These are phyloP conservation scores for Capronia coronata DNA, from an alignment of 2,329 filamentous ascomycete species.

Conservation along the genomic window DNA sequence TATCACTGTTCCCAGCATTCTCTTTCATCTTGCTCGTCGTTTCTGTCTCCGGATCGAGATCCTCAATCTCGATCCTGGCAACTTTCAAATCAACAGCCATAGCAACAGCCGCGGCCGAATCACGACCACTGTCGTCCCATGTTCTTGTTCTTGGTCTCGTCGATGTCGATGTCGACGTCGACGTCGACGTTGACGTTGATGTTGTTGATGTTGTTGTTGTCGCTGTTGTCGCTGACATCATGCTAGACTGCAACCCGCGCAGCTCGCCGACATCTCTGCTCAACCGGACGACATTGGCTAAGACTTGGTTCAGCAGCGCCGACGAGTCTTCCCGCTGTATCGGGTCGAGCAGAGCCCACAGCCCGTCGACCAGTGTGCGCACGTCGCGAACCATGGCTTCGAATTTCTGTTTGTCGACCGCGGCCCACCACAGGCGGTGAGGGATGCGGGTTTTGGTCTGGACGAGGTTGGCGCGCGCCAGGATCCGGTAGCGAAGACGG, in stretches of 20 bases:
- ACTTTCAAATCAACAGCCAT: background rate
- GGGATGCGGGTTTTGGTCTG: background rate
- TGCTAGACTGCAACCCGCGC: background rate
- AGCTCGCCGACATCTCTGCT: background rate
- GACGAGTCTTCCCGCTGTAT: background rate
- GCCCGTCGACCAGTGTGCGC: background rate
- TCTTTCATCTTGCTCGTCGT: background rate
- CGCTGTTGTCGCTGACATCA: no score
- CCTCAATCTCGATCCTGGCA: background rate
- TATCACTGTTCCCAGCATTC: no score
- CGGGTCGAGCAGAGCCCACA: conserved; percentile 1
- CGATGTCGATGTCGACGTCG: no score
- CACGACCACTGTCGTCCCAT: no score
- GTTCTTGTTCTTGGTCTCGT: no score
- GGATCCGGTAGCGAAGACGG: background rate
- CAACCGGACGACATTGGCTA: background rate
- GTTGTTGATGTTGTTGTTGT: no score
- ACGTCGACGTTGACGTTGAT: no score
- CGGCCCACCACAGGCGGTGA: conserved; percentile 1
- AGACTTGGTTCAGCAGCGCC: background rate
- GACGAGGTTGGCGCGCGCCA: background rate
- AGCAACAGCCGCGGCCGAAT: no score
- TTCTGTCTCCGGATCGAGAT: background rate
- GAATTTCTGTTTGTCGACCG: background rate
- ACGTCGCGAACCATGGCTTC: background rate